Percentiles rank a stretch among this genome's conserved stretches.
phyloP scores from a whole-genome alignment of 176 grass and related monocot genomes.

The Luzula sylvatica region DNA sequence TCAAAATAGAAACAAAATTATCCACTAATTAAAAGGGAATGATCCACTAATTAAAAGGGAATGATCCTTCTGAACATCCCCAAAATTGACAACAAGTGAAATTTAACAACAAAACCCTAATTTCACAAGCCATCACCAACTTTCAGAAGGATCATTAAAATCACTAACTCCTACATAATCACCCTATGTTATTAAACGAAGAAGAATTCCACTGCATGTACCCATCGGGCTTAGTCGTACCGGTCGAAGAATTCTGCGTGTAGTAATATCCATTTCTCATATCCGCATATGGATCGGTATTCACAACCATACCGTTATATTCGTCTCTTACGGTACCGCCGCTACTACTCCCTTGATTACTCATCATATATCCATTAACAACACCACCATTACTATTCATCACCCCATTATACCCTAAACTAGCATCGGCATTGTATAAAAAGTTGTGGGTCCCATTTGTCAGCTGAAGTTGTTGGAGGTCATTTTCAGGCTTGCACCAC shows the following conservation, averaged over 20 bases:
- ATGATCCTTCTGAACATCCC: conserved; percentile 15
- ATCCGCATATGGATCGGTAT: not conserved
- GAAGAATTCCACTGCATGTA: conserved; percentile 22
- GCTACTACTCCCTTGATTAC: conserved; percentile 14
- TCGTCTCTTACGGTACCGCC: not conserved
- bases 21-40: conserved; percentile 12
- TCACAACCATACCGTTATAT: conserved; percentile 10
- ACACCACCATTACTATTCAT: not conserved
- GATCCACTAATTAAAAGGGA: conserved; percentile 15
- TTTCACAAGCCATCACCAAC: conserved; percentile 12
- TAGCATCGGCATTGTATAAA: not conserved
- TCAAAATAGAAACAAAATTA: conserved; percentile 1
- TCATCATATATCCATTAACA: conserved; percentile 4
- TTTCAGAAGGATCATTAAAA: conserved; percentile 18
- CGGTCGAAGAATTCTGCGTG: not conserved
- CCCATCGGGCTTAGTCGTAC: conserved; percentile 7
- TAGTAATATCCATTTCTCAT: conserved; percentile 19
- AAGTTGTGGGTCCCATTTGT: conserved; percentile 21
- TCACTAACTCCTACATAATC: not conserved
- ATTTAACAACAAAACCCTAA: too few relatives aligned
- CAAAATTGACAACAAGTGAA: conserved; percentile 19
- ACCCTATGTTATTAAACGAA: conserved; percentile 21
- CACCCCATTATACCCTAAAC: conserved; percentile 10
- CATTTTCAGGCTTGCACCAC: conserved; percentile 20
- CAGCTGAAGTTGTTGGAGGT: conserved; percentile 10